phyloP scores from a whole-genome alignment of 345 rosid species.

The Salix suchowensis region DNA sequence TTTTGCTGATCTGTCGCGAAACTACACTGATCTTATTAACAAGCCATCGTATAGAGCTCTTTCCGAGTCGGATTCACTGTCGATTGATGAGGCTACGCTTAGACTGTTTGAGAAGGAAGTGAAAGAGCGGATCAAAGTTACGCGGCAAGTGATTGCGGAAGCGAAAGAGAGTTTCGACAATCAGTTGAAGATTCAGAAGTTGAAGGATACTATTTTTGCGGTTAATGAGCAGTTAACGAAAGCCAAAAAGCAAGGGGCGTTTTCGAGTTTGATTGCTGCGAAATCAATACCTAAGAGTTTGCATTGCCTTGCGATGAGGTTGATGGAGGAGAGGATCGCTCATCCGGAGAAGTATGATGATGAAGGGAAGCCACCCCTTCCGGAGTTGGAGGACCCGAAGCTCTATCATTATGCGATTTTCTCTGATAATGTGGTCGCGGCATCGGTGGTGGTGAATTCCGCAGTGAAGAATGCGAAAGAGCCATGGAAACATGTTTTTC shows the following conservation, averaged over 20 bases:
- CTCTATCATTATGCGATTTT: conserved; percentile 91
- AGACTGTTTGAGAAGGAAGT: conserved; percentile 90
- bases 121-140: conserved; percentile 83
- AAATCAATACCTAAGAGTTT: conserved; percentile 90
- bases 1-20: conserved; percentile 82
- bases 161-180: conserved; percentile 94
- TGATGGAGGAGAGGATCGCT: conserved; percentile 94
- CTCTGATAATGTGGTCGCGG: conserved; percentile 89
- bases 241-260: conserved; percentile 96
- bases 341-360: conserved; percentile 74
- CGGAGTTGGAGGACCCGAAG: conserved; percentile 75
- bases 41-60: conserved; percentile 64
- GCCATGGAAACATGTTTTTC: conserved; percentile 91
- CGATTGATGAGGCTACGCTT: conserved; percentile 62
- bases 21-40: conserved; percentile 72
- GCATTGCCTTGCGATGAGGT: conserved; percentile 91
- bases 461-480: conserved; percentile 91
- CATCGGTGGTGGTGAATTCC: conserved; percentile 92
- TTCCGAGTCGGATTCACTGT: conserved; percentile 51
- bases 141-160: conserved; percentile 80
- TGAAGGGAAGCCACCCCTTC: conserved; percentile 59
- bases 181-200: conserved; percentile 91
- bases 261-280: conserved; percentile 89
- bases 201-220: conserved; percentile 80
- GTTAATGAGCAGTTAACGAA: conserved; percentile 85